Base-by-base conservation (phyloP, 2,329 filamentous ascomycete species). In the Aspergillus pseudoviridinutans region DNA sequence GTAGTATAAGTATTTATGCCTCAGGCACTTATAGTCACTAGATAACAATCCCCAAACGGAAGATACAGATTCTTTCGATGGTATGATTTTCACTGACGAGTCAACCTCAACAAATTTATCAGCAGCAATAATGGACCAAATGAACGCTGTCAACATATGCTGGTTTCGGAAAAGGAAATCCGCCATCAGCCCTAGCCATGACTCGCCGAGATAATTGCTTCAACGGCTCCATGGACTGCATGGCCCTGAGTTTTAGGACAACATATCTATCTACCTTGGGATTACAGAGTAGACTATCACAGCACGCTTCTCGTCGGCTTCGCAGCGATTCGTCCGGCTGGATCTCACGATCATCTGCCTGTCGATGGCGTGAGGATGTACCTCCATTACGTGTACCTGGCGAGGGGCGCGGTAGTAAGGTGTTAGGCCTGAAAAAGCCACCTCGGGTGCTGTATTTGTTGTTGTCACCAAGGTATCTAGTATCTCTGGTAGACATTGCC, bases 301-400 rank as follows among this genome's bases (percentile, higher is more conserved):
- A 22, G 22, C 14, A 27, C 47, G 10, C 22, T 27, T 17, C 7
- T 25, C 20, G 10, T 5, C 29, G 29, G 46, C 46, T 22, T 22
- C 46, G 46, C 50, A n/a, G 27, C 14, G 28, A 27, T 47, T 32
- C 41, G 32, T 58, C 56, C 56, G 56, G 54, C 60, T 54, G 60
- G 58, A 22, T 57, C 35, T 62, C 49, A 47, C 42, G 46, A 50
- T 58, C 53, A 55, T 44, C 25, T 14, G 14, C 17, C 22, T 29
- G 42, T 27, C 25, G 58, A 61, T 62, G 58, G 60, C 60, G 60
- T 62, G 60, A 62, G 58, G 22, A 35, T 35, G 32, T 17, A 35
- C 32, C 32, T 17, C 4, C 32, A 4, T 35, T 35, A 35, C 32
- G 32, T 35, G 32, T 35, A 35, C 32, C 5, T 35, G 32, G 12